Evolutionary conservation across 169 alveolate genomes (phyloP).

Genomic region (Besnoitia besnoiti): DNA sequence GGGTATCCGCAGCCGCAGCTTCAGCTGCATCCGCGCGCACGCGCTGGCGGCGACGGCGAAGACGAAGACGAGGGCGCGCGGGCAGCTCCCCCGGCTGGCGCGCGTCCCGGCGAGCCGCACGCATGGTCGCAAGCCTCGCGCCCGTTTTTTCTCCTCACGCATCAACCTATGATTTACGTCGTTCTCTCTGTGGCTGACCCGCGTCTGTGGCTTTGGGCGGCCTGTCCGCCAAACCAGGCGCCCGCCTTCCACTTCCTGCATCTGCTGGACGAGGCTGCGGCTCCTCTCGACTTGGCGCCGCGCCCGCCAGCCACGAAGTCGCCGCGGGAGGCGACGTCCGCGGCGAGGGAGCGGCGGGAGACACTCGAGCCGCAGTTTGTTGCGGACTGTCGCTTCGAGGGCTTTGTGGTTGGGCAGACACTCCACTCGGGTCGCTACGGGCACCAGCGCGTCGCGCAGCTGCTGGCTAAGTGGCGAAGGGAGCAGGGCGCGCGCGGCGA

Average conservation of each 20-base stretch:
- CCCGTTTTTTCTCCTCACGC: not conserved
- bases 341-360: not conserved
- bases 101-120: not conserved
- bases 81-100: not conserved
- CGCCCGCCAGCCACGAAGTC: no score
- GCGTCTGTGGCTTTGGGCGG: conserved; percentile 4
- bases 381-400: not conserved
- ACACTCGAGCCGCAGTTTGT: not conserved
- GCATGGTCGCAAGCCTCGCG: not conserved
- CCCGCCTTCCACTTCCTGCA: not conserved
- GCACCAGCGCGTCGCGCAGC: not conserved
- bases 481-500: not conserved
- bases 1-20: not conserved
- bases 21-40: not conserved
- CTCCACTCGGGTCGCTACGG: not conserved
- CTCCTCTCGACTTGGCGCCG: no score
- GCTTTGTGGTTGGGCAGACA: not conserved
- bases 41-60: no score
- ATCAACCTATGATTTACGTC: not conserved
- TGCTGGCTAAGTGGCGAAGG: not conserved
- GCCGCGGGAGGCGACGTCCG: no score
- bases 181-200: conserved; percentile 3
- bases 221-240: conserved; percentile 15
- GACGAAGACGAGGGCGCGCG: not conserved
- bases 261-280: not conserved